Base-by-base conservation (phyloP, 2,329 filamentous ascomycete genomes). In the Colletotrichum neosansevieriae region DNA sequence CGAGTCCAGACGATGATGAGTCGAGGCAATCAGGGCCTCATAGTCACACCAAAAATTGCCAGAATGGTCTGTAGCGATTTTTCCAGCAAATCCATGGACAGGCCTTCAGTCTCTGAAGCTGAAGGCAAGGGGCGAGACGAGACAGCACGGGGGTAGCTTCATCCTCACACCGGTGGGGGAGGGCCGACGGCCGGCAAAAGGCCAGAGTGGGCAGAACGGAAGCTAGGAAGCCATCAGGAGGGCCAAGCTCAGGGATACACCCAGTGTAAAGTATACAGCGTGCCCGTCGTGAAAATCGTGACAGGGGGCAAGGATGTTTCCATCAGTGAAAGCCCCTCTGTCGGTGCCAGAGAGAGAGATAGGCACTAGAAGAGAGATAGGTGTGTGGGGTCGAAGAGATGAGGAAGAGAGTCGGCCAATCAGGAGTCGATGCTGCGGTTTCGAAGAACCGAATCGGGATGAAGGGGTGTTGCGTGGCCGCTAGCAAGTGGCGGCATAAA, bases 141-240 rank as follows among this genome's bases (percentile, higher is more conserved):
- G 54, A 68, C 53, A 42, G 34, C 40, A 53, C 58, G 61, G 54
- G 60, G 53, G 54, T 42, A 64, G 64, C 59, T 58, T 67, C 59
- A 63, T 58, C 53, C 21, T 58, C 53, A 58, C 45, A 47, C 15
- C 53, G 38, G 60, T 54, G 29, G 61, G 60, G 64, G 42, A 40
- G 21, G 40, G 24, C 24, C 24, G 40, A 49, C 40, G 40, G 34
- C 42, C 47, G 54, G 61, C 65, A 54, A 68, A 56, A 59, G 54
- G 38, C 40, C 32, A 56, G 54, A 59, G 24, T 32, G 32, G 29
- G 49, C 49, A 51, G 49, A 32, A 29, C 24, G 21, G 47, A 38
- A 32, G 54, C 44, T 19, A 51, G 38, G 24, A 47, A 7, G 50
- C 50, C 17, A 38, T 34, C 50, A 66, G 50, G 63, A 45, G 58